A percentile compares a stretch with the other conserved stretches of the same genome.
Evolutionary conservation across 768 basidiomycete genomes (phyloP).

Genomic region (Clathrus columnatus): DNA sequence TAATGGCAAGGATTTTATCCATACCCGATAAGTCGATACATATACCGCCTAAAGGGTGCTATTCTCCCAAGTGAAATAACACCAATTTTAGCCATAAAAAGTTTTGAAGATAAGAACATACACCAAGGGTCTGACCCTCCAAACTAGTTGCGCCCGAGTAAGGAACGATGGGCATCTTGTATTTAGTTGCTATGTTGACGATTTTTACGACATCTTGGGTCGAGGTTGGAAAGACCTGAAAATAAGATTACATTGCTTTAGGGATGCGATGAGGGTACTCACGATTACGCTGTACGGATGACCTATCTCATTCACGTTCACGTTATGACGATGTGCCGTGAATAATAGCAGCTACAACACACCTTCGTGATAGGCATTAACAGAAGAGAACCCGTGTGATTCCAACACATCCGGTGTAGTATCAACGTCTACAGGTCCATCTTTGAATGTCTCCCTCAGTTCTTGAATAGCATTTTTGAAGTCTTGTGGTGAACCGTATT

Average conservation of each 20-base stretch:
- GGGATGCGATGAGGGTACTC: neutral
- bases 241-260: conserved; percentile 19
- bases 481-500: conserved; percentile 46
- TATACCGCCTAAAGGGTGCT: conserved; percentile 46
- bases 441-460: conserved; percentile 31
- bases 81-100: neutral
- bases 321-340: neutral
- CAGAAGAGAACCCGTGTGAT: conserved; percentile 47
- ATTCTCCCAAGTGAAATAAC: neutral
- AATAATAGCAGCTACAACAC: conserved; percentile 14
- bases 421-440: conserved; percentile 31
- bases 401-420: conserved; percentile 44
- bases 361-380: conserved; percentile 39
- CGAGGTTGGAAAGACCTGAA: conserved; percentile 51
- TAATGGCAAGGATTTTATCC: conserved; percentile 68
- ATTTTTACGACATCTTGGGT: conserved; percentile 80
- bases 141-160: conserved; percentile 78
- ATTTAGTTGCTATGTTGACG: conserved; percentile 66
- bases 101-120: conserved; percentile 29
- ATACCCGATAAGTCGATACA: conserved; percentile 74
- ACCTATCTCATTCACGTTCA: neutral
- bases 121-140: conserved; percentile 67
- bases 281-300: conserved; percentile 1
- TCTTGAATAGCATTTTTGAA: conserved; percentile 46
- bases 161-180: conserved; percentile 67